A percentile compares a stretch with the other conserved stretches of the same genome.
phyloP scores from a whole-genome alignment of 2,329 filamentous ascomycete species.

The Davidsoniella australis region DNA sequence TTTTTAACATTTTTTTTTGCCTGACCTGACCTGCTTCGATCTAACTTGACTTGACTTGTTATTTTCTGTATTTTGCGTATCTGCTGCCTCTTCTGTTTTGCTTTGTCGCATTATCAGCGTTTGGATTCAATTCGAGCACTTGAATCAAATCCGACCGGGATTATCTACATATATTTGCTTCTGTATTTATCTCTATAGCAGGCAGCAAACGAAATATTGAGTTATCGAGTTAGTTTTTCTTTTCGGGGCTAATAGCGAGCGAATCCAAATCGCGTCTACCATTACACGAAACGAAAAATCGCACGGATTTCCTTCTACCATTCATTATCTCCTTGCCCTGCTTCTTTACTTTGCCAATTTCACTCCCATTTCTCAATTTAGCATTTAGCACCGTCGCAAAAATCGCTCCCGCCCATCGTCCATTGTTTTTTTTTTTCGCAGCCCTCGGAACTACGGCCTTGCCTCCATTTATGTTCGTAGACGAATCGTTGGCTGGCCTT shows the following conservation, averaged over 20 bases:
- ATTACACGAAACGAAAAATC: conserved; percentile 2
- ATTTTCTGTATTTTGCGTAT: not conserved
- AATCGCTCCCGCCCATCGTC: not conserved
- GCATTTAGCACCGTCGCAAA: not conserved
- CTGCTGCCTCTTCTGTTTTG: conserved; percentile 4
- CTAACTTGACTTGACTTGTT: too few species aligned
- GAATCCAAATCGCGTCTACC: conserved; percentile 2
- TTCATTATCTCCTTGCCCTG: not conserved
- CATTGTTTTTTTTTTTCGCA: not conserved
- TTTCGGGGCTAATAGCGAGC: not conserved
- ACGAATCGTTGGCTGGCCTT: too few species aligned
- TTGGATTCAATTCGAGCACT: too few species aligned
- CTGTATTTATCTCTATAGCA: not conserved
- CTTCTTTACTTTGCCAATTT: not conserved
- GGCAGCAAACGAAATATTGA: too few species aligned
- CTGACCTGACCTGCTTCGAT: too few species aligned
- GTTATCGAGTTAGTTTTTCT: too few species aligned
- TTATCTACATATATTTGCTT: not conserved
- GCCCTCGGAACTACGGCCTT: too few species aligned
- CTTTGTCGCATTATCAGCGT: conserved; percentile 12
- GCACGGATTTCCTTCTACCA: conserved; percentile 1
- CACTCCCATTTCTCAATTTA: not conserved
- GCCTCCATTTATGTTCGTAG: too few species aligned
- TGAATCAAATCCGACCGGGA: too few species aligned
- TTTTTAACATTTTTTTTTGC: not conserved